These are phyloP conservation scores for Houttuynia cordata DNA, from an alignment of 164 flowering plant species.

Conservation along the genomic window DNA sequence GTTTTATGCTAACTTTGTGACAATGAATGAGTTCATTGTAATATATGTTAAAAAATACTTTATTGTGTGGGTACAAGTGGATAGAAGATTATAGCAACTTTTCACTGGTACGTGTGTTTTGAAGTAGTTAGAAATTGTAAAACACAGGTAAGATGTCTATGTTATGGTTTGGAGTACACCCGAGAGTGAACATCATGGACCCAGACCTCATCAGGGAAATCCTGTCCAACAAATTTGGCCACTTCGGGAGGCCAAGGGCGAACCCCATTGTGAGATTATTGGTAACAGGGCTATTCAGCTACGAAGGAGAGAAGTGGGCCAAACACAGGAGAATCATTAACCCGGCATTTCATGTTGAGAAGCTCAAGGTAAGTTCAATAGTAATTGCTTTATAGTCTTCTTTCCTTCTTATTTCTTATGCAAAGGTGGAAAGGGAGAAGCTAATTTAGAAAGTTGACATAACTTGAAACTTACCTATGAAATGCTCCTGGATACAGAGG, in stretches of 20 bases:
- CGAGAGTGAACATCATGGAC: too few species aligned
- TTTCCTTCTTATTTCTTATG: too few species aligned
- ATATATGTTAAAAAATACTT: background rate
- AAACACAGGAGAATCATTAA: slow-evolving; percentile 19
- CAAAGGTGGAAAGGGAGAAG: too few species aligned
- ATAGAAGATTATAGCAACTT: background rate
- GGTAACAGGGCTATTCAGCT: slow-evolving; percentile 4
- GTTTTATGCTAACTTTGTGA: too few species aligned
- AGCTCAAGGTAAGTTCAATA: too few species aligned
- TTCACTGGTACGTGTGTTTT: background rate
- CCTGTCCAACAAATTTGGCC: slow-evolving; percentile 10
- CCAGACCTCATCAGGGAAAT: too few species aligned
- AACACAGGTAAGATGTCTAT: slow-evolving; percentile 10
- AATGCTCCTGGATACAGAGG: too few species aligned
- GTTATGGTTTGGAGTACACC: slow-evolving; percentile 4
- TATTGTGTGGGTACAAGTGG: background rate
- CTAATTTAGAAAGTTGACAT: too few species aligned
- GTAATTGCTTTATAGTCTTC: too few species aligned
- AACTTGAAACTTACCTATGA: too few species aligned
- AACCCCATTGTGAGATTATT: background rate
- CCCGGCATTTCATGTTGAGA: too few species aligned
- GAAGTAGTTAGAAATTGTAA: background rate
- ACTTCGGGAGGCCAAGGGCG: slow-evolving; percentile 2
- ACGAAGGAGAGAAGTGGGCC: slow-evolving; percentile 20
- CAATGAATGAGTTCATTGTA: background rate